Base-by-base conservation (phyloP, 306 rosid species). In the Prunus mira region DNA sequence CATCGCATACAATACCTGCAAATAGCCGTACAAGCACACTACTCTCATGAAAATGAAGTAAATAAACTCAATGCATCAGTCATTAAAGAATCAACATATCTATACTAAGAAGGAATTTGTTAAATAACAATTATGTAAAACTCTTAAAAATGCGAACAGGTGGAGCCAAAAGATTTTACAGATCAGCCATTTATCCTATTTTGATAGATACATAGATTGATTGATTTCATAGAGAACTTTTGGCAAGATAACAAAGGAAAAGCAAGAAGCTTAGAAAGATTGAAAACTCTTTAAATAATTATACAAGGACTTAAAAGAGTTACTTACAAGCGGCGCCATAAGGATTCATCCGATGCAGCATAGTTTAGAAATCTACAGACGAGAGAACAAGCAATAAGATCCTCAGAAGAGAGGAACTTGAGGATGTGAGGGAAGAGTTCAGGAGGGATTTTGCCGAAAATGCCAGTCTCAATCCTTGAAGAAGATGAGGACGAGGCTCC, bases 291-390 rank as follows among this genome's bases (percentile, higher is more conserved):
- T 28, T 15, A 12, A 52, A 32, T 47, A 43, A 30, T 28, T 27
- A 45, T 30, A 30, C 25, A 55, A 3, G 19, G 27, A 47, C 63
- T 6, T 58, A 27, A 56, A 49, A 47, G 71, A 27, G 10, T 55
- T 13, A 90, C 96, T 87, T 58, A 95, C 98, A 95, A 79, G 85
- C 96, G 97, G 67, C 93, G 97, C 98, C 98, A 95, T 64, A 95
- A 51, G 45, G 93, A 80, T 85, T 95, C 98, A 83, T 95, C 98
- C 51, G 96, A 90, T n/a, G 98, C 96, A 0, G 86, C 98, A 80
- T 69, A 74, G 25, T 63, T 90, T n/a, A 95, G 87, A 82, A 92
- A 95, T 67, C 84, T 84, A 87, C 97, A 95, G 66, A 89, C 98
- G n/a, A 85, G 79, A 3, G 92, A 80, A 85, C 98, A 95, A 32